Evolutionary conservation across 2,329 filamentous ascomycete genomes (phyloP).

Genomic region (Incumbomyces lentus): DNA sequence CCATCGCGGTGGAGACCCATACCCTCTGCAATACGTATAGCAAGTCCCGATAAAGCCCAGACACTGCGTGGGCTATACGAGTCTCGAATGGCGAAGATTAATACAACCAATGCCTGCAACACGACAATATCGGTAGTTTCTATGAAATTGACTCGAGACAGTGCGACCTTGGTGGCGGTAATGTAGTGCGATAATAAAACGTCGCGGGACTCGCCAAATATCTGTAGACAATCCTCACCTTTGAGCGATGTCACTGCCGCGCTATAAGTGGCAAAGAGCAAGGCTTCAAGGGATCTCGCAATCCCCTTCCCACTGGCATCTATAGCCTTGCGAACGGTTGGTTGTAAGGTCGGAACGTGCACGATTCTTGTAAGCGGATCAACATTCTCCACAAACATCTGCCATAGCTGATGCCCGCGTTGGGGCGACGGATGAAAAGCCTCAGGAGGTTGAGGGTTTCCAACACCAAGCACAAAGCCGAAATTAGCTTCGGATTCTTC

Average conservation of each 20-base stretch:
- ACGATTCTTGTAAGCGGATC: constrained; percentile 22
- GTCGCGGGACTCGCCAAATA: constrained; percentile 18
- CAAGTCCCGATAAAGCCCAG: constrained; percentile 53
- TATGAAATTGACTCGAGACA: constrained; percentile 17
- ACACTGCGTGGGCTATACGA: constrained; percentile 49
- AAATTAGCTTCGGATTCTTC: constrained; percentile 22
- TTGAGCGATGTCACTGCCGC: constrained; percentile 24
- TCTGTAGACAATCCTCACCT: constrained; percentile 19
- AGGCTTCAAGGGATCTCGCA: constrained; percentile 21
- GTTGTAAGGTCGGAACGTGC: constrained; percentile 22
- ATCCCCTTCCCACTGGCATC: constrained; percentile 12
- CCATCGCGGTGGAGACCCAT: constrained; percentile 59
- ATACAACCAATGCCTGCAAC: constrained; percentile 50
- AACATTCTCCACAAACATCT: constrained; percentile 20
- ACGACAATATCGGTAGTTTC: constrained; percentile 40
- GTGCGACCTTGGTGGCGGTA: constrained; percentile 16
- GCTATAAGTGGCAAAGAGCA: constrained; percentile 28
- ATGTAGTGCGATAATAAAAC: constrained; percentile 19
- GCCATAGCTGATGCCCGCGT: constrained; percentile 20
- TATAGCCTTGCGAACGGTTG: constrained; percentile 21
- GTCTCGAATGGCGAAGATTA: constrained; percentile 47
- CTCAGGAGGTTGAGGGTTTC: constrained; percentile 1
- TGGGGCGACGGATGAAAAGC: constrained; percentile 15
- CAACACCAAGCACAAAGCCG: constrained; percentile 18
- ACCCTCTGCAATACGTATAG: constrained; percentile 55